These are phyloP conservation scores for Cairneyella variabilis DNA, from an alignment of 495 filamentous ascomycete species.

Conservation along the genomic window DNA sequence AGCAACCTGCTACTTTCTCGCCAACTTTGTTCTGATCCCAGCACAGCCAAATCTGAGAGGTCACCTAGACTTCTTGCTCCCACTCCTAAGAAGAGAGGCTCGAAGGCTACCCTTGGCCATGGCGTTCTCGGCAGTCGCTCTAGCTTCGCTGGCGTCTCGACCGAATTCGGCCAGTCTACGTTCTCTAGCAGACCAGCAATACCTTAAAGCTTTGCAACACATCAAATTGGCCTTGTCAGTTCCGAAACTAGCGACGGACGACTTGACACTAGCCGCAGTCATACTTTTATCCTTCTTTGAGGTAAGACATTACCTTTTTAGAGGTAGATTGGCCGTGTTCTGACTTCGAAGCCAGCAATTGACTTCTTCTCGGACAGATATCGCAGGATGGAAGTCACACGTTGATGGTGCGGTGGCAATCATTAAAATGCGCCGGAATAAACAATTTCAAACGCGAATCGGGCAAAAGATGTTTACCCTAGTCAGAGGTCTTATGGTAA, in stretches of 20 bases:
- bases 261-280: constrained; percentile 55
- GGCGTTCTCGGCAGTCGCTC: constrained; percentile 58
- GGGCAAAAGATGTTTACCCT: constrained; percentile 44
- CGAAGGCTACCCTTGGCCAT: constrained; percentile 44
- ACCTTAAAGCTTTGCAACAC: constrained; percentile 46
- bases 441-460: constrained; percentile 37
- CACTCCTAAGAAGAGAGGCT: constrained; percentile 41
- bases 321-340: background rate
- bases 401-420: constrained; percentile 50
- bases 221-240: constrained; percentile 49
- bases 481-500: constrained; percentile 47
- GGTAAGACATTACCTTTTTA: constrained; percentile 33
- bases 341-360: constrained; percentile 35
- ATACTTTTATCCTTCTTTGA: constrained; percentile 62
- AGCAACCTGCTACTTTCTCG: constrained; percentile 49
- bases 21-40: constrained; percentile 53
- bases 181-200: constrained; percentile 33
- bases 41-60: constrained; percentile 40
- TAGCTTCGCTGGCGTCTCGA: constrained; percentile 48
- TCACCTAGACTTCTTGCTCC: constrained; percentile 54
- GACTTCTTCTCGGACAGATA: constrained; percentile 40
- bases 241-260: constrained; percentile 39
- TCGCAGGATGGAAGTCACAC: constrained; percentile 49
- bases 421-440: constrained; percentile 43
- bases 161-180: constrained; percentile 36